These are phyloP conservation scores for Pseudocercospora macadamiae DNA, from an alignment of 2,329 filamentous ascomycete species.

Conservation along the genomic window DNA sequence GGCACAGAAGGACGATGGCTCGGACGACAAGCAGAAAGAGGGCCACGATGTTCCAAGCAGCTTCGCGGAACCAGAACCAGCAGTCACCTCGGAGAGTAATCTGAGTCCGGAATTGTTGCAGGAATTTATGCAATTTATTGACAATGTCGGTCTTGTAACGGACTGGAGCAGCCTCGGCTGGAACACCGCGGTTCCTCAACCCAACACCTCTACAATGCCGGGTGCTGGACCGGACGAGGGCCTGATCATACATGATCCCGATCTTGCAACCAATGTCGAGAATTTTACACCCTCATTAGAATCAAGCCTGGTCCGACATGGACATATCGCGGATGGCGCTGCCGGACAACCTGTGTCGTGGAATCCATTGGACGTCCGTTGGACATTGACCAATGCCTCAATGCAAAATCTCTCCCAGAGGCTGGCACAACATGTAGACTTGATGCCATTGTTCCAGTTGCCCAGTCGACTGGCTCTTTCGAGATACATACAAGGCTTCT, in stretches of 20 bases:
- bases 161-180: background rate
- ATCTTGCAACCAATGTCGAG: background rate
- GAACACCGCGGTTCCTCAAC: background rate
- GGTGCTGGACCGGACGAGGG: background rate
- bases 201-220: background rate
- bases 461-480: slow-evolving; percentile 11
- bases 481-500: slow-evolving; percentile 12
- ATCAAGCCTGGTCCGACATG: background rate
- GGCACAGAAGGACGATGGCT: background rate
- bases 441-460: background rate
- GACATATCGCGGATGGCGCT: background rate
- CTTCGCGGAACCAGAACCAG: background rate
- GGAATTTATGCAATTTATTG: background rate
- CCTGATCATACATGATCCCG: background rate
- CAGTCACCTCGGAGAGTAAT: background rate
- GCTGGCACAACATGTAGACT: background rate
- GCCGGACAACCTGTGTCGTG: background rate
- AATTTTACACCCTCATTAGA: background rate
- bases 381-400: background rate
- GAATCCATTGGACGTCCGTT: background rate
- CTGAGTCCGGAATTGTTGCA: background rate
- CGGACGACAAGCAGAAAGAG: background rate
- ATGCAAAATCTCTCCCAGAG: background rate
- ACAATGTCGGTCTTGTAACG: background rate
- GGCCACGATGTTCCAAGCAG: background rate